Base-by-base conservation (phyloP, 1,284 basidiomycete genomes). In the Rhizoctonia solani region DNA sequence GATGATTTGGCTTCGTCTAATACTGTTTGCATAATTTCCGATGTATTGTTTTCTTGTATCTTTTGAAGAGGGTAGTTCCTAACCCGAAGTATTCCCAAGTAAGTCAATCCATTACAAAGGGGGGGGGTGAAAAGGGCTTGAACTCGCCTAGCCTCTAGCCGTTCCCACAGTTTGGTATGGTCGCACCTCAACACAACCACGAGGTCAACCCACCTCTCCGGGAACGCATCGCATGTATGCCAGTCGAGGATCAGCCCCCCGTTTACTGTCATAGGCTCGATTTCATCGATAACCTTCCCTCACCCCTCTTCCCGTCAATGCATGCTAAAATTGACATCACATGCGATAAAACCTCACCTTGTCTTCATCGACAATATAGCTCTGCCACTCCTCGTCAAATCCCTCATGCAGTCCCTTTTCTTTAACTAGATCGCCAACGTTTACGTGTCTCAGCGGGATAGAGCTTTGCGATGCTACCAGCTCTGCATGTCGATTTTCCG, bases 31-130 rank as follows among this genome's bases (percentile, higher is more conserved):
- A 99, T 98, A 75, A 99, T 99, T 79, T 99, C 96, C 8, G 95
- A 95, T 73, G 95, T 89, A 78, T 99, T 96, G 77, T 99, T 99
- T 78, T 99, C 97, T 76, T 95, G 90, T 9, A 99, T 93, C 80
- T 99, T 99, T 75, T 93, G 92, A 52, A 94, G 77, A 0, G 90
- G 80, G 75, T 99, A 99, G 11, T 86, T 85, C 71, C 96, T 98
- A 76, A 8, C n/a, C 19, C n/a, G n/a, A n/a, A n/a, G n/a, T n/a
- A n/a, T n/a, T n/a, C n/a, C n/a, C n/a, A n/a, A n/a, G 14, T 3
- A 6, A 6, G 3, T 13, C 21, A 8, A 25, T 37, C 9, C 27
- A 32, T 13, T 25, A 8, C 44, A 53, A 47, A 19, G 44, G n/a
- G 23, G 32, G 30, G 11, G 37, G 44, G 37, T 47, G 16, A 21